Percentiles rank a stretch among this genome's conserved stretches.
Evolutionary conservation across 768 basidiomycete genomes (phyloP).

Genomic region (Suillus lakei): DNA sequence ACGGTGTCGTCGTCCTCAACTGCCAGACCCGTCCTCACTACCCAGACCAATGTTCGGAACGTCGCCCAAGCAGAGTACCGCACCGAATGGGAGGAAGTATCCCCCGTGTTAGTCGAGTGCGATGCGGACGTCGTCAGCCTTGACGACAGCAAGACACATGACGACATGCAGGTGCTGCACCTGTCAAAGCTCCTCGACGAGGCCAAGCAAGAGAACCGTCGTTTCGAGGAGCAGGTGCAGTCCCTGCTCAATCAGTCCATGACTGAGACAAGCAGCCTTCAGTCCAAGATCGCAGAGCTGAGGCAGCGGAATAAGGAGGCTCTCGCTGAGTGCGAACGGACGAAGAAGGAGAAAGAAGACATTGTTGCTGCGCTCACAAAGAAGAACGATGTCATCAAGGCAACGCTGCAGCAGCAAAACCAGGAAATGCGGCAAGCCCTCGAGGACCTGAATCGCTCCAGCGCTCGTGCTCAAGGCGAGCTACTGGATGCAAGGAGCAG

Average conservation of each 20-base stretch:
- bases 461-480: constrained; percentile 24
- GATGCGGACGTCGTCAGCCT: constrained; percentile 13
- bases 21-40: background rate
- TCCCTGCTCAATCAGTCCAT: constrained; percentile 8
- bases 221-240: constrained; percentile 9
- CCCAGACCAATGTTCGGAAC: background rate
- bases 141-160: constrained; percentile 3
- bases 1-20: background rate
- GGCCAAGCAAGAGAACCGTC: constrained; percentile 6
- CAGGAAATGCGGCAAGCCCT: constrained; percentile 25
- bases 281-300: constrained; percentile 3
- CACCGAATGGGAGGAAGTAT: constrained; percentile 6
- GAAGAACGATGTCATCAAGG: constrained; percentile 28
- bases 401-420: constrained; percentile 17
- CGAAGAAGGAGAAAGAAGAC: constrained; percentile 25
- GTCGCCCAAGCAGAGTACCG: background rate
- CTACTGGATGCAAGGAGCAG: constrained; percentile 23
- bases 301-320: constrained; percentile 7
- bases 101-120: constrained; percentile 6
- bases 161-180: constrained; percentile 1
- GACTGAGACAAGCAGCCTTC: constrained; percentile 10
- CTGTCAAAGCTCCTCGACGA: constrained; percentile 1
- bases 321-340: constrained; percentile 14
- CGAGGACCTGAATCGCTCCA: constrained; percentile 29
- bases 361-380: constrained; percentile 15